Percentiles rank a stretch among this genome's conserved stretches.
phyloP scores from a whole-genome alignment of 202 grass and related monocot species.

The Setaria italica region DNA sequence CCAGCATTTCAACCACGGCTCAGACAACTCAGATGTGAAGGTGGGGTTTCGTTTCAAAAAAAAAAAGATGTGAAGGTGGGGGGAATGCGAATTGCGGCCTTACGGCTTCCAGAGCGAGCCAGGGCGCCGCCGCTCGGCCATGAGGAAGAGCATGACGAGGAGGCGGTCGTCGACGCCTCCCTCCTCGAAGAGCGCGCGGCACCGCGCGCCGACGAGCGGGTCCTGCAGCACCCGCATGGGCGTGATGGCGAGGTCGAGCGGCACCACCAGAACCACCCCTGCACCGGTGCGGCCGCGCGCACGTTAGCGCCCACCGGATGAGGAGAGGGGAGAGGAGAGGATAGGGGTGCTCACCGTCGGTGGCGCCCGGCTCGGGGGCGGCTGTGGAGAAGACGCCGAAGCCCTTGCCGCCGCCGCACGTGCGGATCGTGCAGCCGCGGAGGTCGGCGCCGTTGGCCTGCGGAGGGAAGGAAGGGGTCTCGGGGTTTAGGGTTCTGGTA shows the following conservation, averaged over 20 bases:
- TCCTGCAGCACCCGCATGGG: constrained; percentile 96
- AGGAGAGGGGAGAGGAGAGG: neutral
- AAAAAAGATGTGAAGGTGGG: neutral
- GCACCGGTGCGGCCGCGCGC: constrained; percentile 13
- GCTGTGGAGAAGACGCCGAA: constrained; percentile 76
- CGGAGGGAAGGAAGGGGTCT: neutral
- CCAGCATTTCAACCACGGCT: neutral
- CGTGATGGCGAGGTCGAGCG: constrained; percentile 86
- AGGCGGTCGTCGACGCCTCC: constrained; percentile 79
- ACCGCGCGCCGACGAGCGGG: constrained; percentile 65
- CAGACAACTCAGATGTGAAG: neutral
- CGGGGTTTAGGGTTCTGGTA: constrained; percentile 8
- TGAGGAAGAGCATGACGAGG: constrained; percentile 88
- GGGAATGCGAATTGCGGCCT: neutral
- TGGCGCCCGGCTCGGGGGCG: constrained; percentile 8
- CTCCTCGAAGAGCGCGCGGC: constrained; percentile 73
- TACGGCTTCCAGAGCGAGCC: constrained; percentile 96
- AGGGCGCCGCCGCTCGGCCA: constrained; percentile 80
- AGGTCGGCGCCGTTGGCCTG: constrained; percentile 82
- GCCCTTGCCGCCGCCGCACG: constrained; percentile 57
- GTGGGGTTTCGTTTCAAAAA: too few relatives aligned
- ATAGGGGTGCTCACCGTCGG: constrained; percentile 50
- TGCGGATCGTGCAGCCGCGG: constrained; percentile 73
- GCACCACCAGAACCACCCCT: constrained; percentile 87
- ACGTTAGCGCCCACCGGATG: neutral